Evolutionary conservation across 176 grass and related monocot species (phyloP).

Genomic region (Ampelocalamus luodianensis): DNA sequence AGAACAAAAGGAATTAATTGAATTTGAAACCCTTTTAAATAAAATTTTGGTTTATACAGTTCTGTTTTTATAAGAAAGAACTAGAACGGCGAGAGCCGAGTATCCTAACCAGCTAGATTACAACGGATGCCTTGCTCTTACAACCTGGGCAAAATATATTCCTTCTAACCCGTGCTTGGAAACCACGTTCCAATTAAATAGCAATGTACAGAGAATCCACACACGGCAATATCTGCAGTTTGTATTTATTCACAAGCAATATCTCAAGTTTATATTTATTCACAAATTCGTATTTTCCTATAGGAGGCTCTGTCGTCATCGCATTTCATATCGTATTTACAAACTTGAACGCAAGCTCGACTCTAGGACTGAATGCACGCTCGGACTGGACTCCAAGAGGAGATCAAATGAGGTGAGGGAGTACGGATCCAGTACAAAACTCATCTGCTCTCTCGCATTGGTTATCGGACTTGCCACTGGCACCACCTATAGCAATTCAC

Average conservation of each 20-base stretch:
- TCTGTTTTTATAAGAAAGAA: not conserved
- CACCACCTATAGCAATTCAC: constrained; percentile 63
- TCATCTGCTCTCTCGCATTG: constrained; percentile 64
- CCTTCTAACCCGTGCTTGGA: not conserved
- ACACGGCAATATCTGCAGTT: not conserved
- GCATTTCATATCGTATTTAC: constrained; percentile 11
- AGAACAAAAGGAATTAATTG: not conserved
- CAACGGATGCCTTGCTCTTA: constrained; percentile 15
- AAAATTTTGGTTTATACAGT: not conserved
- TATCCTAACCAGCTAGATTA: constrained; percentile 98
- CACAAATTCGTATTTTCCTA: not conserved
- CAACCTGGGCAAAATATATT: not conserved
- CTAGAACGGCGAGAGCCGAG: constrained; percentile 56
- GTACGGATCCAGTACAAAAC: constrained; percentile 58
- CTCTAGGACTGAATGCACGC: not conserved
- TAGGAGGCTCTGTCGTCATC: not conserved
- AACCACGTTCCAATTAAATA: not conserved
- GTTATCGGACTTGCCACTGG: constrained; percentile 58
- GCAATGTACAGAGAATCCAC: not conserved
- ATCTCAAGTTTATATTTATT: not conserved
- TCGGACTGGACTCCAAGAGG: constrained; percentile 36
- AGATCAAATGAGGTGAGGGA: constrained; percentile 85
- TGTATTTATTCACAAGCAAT: not conserved
- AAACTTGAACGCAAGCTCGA: constrained; percentile 36
- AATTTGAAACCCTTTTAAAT: not conserved